phyloP scores from a whole-genome alignment of 108 stramenopile species.

The Schizochytrium sp. region DNA sequence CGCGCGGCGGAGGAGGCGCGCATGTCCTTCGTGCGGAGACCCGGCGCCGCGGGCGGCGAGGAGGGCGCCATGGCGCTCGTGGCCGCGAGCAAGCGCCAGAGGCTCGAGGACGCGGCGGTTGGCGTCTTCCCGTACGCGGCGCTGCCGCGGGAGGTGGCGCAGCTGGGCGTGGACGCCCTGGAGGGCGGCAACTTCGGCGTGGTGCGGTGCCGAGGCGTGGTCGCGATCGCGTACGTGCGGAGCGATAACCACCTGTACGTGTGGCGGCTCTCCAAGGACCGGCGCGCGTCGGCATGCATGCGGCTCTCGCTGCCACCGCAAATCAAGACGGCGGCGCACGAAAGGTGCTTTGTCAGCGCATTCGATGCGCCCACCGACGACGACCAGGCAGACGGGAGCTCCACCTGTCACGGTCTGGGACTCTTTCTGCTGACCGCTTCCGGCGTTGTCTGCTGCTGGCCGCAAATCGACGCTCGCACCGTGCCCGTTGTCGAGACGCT shows the following conservation, averaged over 20 bases:
- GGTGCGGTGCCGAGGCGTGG: background rate
- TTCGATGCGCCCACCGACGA: no score
- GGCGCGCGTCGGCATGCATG: background rate
- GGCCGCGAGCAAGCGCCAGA: background rate
- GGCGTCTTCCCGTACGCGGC: background rate
- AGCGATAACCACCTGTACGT: background rate
- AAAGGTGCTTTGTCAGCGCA: no score
- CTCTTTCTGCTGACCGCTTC: background rate
- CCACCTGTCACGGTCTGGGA: background rate
- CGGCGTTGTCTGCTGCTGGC: background rate
- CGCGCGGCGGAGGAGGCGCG: background rate
- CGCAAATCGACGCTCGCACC: background rate
- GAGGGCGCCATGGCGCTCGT: background rate
- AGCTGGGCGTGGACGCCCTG: background rate
- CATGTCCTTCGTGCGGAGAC: background rate
- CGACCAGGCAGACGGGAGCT: no score
- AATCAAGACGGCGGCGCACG: background rate
- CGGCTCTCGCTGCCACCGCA: background rate
- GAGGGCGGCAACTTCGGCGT: background rate
- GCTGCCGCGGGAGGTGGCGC: background rate
- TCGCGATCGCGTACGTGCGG: background rate
- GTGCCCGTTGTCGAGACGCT: background rate
- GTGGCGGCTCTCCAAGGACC: background rate
- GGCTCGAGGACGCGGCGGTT: background rate
- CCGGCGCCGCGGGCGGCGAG: background rate